Evolutionary conservation across 2,329 filamentous ascomycete species (phyloP).

Genomic region (Pestalotiopsis sp.): DNA sequence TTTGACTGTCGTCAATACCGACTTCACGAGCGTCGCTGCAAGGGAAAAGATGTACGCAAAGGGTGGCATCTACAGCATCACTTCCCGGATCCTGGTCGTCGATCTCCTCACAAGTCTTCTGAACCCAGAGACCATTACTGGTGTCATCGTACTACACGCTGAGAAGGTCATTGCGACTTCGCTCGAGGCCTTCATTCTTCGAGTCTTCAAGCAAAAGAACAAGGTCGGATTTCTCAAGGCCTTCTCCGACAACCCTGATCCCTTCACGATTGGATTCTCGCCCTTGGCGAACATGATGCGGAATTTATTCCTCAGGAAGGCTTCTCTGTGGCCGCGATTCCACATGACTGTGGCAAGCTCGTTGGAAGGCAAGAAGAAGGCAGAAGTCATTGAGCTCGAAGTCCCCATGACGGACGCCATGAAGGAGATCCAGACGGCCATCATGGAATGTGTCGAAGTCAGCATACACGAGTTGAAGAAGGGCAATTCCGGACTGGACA

Average conservation of each 20-base stretch:
- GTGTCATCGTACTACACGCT: constrained; percentile 84
- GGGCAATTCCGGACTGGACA: constrained; percentile 83
- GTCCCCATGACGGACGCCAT: constrained; percentile 95
- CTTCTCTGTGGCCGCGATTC: constrained; percentile 90
- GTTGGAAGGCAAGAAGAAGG: constrained; percentile 87
- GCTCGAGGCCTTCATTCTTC: constrained; percentile 90
- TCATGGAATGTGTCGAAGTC: constrained; percentile 94
- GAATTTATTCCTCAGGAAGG: constrained; percentile 86
- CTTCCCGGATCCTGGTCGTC: constrained; percentile 91
- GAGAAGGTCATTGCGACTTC: constrained; percentile 86
- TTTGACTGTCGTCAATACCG: constrained; percentile 90
- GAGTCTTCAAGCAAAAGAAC: constrained; percentile 93
- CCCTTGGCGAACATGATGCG: constrained; percentile 89
- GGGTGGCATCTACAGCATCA: constrained; percentile 94
- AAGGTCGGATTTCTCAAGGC: constrained; percentile 93
- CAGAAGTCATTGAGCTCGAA: constrained; percentile 95
- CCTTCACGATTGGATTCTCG: constrained; percentile 85
- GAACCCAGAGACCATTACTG: constrained; percentile 82
- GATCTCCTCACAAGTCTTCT: constrained; percentile 86
- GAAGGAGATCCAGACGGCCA: constrained; percentile 89
- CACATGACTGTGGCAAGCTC: constrained; percentile 88
- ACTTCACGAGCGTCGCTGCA: constrained; percentile 82
- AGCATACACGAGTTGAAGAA: constrained; percentile 95
- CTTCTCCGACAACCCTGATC: constrained; percentile 91
- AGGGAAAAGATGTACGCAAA: constrained; percentile 89